Evolutionary conservation across 768 basidiomycete genomes (phyloP).

Genomic region (Tulasnella sp.): DNA sequence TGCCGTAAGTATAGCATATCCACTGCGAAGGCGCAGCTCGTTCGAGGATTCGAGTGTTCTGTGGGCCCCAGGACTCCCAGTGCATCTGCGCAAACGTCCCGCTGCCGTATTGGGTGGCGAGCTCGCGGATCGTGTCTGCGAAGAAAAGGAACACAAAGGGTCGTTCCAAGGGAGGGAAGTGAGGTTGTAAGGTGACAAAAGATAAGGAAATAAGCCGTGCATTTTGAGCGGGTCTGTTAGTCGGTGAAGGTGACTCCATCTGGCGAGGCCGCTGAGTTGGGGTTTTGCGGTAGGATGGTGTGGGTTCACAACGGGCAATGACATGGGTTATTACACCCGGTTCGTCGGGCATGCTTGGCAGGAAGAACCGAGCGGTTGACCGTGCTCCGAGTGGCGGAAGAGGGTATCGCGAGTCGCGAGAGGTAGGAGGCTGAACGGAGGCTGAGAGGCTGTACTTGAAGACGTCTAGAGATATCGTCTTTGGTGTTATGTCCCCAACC

Average conservation of each 20-base stretch:
- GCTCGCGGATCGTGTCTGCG: background rate
- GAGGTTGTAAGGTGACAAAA: background rate
- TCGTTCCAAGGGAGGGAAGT: background rate
- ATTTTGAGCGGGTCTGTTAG: background rate
- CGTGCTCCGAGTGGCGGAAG: background rate
- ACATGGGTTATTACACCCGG: background rate
- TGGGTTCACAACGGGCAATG: conserved; percentile 13
- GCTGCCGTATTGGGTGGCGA: background rate
- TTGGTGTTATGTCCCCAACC: background rate
- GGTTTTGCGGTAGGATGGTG: conserved; percentile 6
- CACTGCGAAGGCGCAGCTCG: background rate
- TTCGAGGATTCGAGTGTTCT: conserved; percentile 2
- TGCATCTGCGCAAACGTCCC: background rate
- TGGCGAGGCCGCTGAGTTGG: background rate
- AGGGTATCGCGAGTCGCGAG: background rate
- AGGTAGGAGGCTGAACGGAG: background rate
- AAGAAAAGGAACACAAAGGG: background rate
- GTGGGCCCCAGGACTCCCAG: conserved; percentile 16
- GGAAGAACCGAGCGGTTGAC: background rate
- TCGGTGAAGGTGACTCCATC: background rate
- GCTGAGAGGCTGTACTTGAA: conserved; percentile 6
- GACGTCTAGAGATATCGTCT: conserved; percentile 10
- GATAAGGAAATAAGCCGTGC: conserved; percentile 9
- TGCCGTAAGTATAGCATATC: conserved; percentile 23
- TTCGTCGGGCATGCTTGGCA: background rate